Evolutionary conservation across 1,284 basidiomycete genomes (phyloP), one percentile per base, ranked within the genome.

Genomic region (Ceratobasidium theobromae): DNA sequence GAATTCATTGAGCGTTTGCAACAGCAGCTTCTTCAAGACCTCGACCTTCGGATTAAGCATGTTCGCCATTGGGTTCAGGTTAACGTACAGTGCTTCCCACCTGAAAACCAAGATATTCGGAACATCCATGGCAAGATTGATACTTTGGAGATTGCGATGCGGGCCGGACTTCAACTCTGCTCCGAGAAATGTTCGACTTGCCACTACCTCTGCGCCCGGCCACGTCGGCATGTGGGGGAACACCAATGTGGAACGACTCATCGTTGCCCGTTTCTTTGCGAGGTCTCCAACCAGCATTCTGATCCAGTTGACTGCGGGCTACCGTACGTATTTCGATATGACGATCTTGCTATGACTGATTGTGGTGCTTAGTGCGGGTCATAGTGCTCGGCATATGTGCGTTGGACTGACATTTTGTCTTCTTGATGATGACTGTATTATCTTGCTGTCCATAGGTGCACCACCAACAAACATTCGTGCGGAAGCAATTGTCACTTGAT

Each of bases 321-420:
- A 69, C 76, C 74, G 84, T 84, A 69, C 45, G 81, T 41, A 4
- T 40, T n/a, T 55, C 21, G 30, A 3, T 23, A 30, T 35, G 66
- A 21, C 2, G 28, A 41, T 43, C 8, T 64, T 38, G 21, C 51
- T 33, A 11, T 3, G 18, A 54, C 58, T 21, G 60, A 52, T 12
- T 30, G 55, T 30, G 27, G n/a, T 23, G 18, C 32, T 1, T 60
- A 67, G 85, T 14, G 85, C 84, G 11, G 84, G 86, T 0, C 85
- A 86, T 67, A 72, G 78, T 12, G 82, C 83, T 16, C 75, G 73
- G 12, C 85, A 86, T 69, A 78, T 84, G 83, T 84, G 72, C 57
- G 77, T 68, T 46, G n/a, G 8, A 6, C 16, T 8, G 8, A 38
- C 35, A 38, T 38, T 16, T 38, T 27, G 43, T 14, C 9, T 21